Conservation (phyloP, 2,329 filamentous ascomycete genomes). For the Trichothecium roseum region DNA sequence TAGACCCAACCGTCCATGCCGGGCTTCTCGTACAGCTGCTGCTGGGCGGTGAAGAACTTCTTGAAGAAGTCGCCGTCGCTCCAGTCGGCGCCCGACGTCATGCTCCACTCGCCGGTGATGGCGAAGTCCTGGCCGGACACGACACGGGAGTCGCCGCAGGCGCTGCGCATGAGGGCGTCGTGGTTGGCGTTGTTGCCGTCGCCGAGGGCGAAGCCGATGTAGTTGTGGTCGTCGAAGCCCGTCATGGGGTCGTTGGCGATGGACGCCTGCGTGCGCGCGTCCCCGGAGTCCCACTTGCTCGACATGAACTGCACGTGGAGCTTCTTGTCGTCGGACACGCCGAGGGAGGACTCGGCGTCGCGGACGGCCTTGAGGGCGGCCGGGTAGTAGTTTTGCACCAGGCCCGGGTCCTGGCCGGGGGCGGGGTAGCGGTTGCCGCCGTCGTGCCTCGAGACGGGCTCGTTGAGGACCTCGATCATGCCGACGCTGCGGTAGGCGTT, state of each 20-base stretch:
- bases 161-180: constrained; percentile 11
- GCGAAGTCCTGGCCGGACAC: constrained; percentile 21
- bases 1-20: constrained; percentile 42
- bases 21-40: constrained; percentile 38
- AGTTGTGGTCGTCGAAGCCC: constrained; percentile 2
- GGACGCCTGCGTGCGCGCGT: too few species aligned
- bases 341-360: constrained; percentile 30
- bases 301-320: constrained; percentile 43
- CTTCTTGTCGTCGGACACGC: constrained; percentile 26
- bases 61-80: constrained; percentile 37
- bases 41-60: constrained; percentile 47
- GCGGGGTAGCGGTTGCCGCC: neutral
- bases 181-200: constrained; percentile 15
- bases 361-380: constrained; percentile 27
- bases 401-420: neutral
- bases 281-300: constrained; percentile 7
- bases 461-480: constrained; percentile 49
- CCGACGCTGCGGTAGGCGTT: constrained; percentile 42
- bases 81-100: constrained; percentile 36
- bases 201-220: constrained; percentile 11
- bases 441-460: constrained; percentile 24
- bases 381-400: constrained; percentile 4
- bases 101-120: constrained; percentile 48
- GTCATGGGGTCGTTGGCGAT: constrained; percentile 3
- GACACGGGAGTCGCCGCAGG: constrained; percentile 35